Conservation (phyloP, 1,139 yeast genomes). For the Debaryomyces psychrophilus region DNA sequence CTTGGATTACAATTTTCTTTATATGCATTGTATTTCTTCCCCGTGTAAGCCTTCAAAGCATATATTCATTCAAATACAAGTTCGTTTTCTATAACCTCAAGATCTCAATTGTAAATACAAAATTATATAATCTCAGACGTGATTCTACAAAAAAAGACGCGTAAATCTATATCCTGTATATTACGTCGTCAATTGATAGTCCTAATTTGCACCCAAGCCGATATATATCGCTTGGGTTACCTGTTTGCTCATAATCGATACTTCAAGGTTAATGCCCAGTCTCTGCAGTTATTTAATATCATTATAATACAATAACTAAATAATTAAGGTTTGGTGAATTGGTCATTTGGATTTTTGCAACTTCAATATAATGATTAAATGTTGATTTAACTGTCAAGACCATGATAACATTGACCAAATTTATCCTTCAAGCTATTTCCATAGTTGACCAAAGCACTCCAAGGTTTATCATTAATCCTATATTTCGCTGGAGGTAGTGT, state of each 20-base stretch:
- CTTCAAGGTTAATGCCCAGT: no score
- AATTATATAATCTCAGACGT: background rate
- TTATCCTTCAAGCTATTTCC: constrained; percentile 25
- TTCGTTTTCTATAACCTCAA: constrained; percentile 1
- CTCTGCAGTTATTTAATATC: background rate
- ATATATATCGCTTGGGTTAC: background rate
- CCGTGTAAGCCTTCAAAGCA: background rate
- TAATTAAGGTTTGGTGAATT: background rate
- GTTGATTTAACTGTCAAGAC: background rate
- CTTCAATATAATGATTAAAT: background rate
- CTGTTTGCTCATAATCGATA: no score
- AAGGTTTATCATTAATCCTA: constrained; percentile 45
- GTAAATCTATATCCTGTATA: constrained; percentile 1
- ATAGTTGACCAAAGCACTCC: constrained; percentile 39
- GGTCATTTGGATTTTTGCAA: no score
- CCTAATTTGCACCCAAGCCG: constrained; percentile 4
- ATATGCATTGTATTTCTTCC: constrained; percentile 36
- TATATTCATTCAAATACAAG: background rate
- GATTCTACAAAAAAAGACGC: constrained; percentile 3
- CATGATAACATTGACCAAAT: constrained; percentile 24
- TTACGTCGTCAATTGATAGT: background rate
- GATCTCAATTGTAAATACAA: background rate
- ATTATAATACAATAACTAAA: background rate
- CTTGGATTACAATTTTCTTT: constrained; percentile 70
- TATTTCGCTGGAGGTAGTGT: constrained; percentile 52